These are phyloP conservation scores for Monosporascus sp. DNA, from an alignment of 2,329 filamentous ascomycete genomes.

Conservation along the genomic window DNA sequence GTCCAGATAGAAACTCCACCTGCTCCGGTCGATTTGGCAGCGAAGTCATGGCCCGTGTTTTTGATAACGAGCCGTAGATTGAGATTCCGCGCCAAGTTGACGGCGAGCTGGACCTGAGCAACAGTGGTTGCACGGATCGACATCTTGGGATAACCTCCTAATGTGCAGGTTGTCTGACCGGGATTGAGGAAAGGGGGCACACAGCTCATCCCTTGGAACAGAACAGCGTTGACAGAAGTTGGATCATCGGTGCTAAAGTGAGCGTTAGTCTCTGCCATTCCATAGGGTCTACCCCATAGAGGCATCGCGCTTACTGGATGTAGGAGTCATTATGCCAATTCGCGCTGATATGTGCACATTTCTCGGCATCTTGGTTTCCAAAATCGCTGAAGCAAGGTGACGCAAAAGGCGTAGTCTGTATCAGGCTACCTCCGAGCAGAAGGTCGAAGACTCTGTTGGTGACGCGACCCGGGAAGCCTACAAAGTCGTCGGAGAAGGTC, in stretches of 20 bases:
- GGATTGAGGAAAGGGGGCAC: conserved; percentile 21
- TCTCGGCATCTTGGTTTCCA: conserved; percentile 17
- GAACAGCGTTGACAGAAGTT: conserved; percentile 22
- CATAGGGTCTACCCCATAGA: not conserved
- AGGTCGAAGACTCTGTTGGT: conserved; percentile 20
- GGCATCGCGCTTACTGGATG: conserved; percentile 16
- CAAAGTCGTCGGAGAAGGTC: conserved; percentile 19
- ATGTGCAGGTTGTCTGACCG: conserved; percentile 15
- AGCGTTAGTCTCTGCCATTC: conserved; percentile 3
- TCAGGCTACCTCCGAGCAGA: conserved; percentile 20
- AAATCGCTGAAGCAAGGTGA: conserved; percentile 22
- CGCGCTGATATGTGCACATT: conserved; percentile 18
- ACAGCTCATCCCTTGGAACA: conserved; percentile 20
- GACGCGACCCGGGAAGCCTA: conserved; percentile 17
- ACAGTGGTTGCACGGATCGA: conserved; percentile 22
- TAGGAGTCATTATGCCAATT: conserved; percentile 22
- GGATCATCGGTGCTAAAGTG: conserved; percentile 19
- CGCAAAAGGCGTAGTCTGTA: conserved; percentile 20
- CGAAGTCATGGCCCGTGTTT: conserved; percentile 23
- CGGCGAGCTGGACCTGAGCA: conserved; percentile 20
- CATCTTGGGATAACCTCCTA: conserved; percentile 21
- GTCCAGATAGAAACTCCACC: conserved; percentile 22
- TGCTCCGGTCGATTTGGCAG: conserved; percentile 22
- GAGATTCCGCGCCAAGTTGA: conserved; percentile 21
- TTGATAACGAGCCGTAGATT: conserved; percentile 22